Base-by-base conservation (phyloP, 1,139 yeast genomes). In the Kodamaea sp. region DNA sequence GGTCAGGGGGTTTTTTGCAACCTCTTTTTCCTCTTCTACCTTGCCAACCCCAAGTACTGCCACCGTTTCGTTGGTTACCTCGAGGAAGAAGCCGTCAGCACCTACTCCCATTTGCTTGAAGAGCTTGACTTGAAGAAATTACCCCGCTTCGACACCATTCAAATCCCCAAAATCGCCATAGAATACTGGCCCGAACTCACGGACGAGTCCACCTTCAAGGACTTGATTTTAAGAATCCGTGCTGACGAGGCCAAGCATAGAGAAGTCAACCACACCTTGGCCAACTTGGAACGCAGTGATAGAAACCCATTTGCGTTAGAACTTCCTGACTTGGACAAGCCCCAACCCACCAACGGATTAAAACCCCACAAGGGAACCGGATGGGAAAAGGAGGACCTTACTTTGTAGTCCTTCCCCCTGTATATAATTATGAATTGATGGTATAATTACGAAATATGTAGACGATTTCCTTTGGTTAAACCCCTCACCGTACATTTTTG, bases 61-160 rank as follows among this genome's bases (percentile, higher is more conserved):
- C 92, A 83, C 50, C 63, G 92, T 41, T 82, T 83, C 54, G 92
- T 83, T 28, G 92, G 92, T 2, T 83, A 83, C 54, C 65, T 83
- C 29, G 92, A 83, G 55, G 92, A 83, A 53, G 90, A 83, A 53
- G 90, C 90, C 1, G 87, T 83, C 12, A 66, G 75, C 38, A 83
- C 92, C 0, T 83, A 83, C 53, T 66, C 85, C 3, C 80, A 84
- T 47, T 61, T 70, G 42, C 60, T 85, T 32, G 59, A 80, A 28
- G 73, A 74, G 29, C 79, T 83, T 45, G 76, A 76, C 28, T 53
- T 59, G 10, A 80, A 80, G 3, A 60, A 68, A 31, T 61, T 81
- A 28, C 76, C 78, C 3, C 70, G 67, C 30, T 72, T 83, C 48
- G 66, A 71, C 26, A 34, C 59, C 0, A 47, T 63, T 28, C 46